Evolutionary conservation across 805 yeast species (phyloP), one percentile per base, ranked within the genome.

Genomic region (Starmerella kuoi): DNA sequence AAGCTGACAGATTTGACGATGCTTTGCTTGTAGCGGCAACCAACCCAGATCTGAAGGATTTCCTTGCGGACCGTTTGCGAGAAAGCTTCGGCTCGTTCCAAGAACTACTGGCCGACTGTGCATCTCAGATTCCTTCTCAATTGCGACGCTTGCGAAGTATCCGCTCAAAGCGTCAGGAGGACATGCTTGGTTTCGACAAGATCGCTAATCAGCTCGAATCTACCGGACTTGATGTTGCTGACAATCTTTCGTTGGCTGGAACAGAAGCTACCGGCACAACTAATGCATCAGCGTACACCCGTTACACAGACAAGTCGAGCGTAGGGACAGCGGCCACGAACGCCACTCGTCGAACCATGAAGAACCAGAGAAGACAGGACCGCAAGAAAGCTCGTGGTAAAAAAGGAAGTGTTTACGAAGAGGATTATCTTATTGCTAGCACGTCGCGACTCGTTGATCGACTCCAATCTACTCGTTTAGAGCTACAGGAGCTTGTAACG

Each of bases 341-440:
- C 23, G 96, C 91, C 2, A 79, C 95, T 0, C 74, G 99, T 61
- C 73, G 80, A 56, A 87, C 98, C 0, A 73, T 93, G 5, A 91
- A 91, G 64, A 91, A 91, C 61, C 75, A 78, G 51, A 82, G 95
- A 60, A 75, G 98, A 51, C 96, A 88, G 62, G 98, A 88, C 58
- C 75, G 98, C 55, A 91, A 91, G 65, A 73, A 77, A 46, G 99
- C 98, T 2, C 76, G 94, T 54, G 99, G 99, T 46, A 85, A 93
- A 67, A 91, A 91, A 65, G 97, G 97, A 36, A 88, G 96, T 5
- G 81, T 91, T 18, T 91, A 91, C 56, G 99, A 91, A 61, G 98
- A 91, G 60, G 97, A 91, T 60, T 91, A 91, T 60, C 72, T 91
- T 43, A 78, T 91, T 37, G 76, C 74, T 52, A 87, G 96, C 3